These are phyloP conservation scores for Dissophora ornata DNA, from an alignment of 192 early-diverging fungal species.

Conservation along the genomic window DNA sequence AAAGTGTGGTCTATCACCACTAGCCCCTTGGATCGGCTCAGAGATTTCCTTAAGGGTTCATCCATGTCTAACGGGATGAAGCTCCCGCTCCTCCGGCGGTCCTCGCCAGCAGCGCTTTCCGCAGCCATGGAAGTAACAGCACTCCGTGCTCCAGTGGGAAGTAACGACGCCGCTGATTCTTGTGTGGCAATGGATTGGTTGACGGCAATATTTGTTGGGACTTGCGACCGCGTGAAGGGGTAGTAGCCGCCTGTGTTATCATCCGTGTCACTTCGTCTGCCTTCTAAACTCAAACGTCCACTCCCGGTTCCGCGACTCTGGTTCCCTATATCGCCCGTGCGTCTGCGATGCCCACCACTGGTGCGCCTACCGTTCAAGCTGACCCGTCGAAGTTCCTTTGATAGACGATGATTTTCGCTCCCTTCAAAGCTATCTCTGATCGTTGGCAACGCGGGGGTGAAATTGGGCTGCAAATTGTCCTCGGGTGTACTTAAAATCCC, in stretches of 20 bases:
- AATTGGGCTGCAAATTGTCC: not conserved
- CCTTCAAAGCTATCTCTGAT: slow-evolving; percentile 24
- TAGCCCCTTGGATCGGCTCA: slow-evolving; percentile 16
- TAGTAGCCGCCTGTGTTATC: slow-evolving; percentile 1
- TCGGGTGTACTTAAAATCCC: not conserved
- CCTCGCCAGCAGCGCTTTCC: too few relatives aligned
- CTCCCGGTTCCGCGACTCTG: not conserved
- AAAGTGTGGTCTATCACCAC: slow-evolving; percentile 27
- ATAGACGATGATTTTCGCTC: slow-evolving; percentile 13
- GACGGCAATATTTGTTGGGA: not conserved
- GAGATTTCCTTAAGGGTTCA: not conserved
- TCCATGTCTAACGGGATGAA: slow-evolving; percentile 18
- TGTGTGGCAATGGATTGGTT: not conserved
- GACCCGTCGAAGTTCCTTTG: slow-evolving; percentile 29
- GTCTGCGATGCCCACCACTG: slow-evolving; percentile 10
- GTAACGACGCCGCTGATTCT: not conserved
- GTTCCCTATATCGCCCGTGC: slow-evolving; percentile 7
- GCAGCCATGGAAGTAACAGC: too few relatives aligned
- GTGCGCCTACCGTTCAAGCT: slow-evolving; percentile 23
- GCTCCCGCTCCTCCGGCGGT: slow-evolving; percentile 33
- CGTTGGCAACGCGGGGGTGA: slow-evolving; percentile 10
- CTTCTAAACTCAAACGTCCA: slow-evolving; percentile 7
- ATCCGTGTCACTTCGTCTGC: not conserved
- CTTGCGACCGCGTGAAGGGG: slow-evolving; percentile 17
- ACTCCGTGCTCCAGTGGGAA: not conserved